Conservation (phyloP, 805 yeast genomes). For the Lipomyces kockii region DNA sequence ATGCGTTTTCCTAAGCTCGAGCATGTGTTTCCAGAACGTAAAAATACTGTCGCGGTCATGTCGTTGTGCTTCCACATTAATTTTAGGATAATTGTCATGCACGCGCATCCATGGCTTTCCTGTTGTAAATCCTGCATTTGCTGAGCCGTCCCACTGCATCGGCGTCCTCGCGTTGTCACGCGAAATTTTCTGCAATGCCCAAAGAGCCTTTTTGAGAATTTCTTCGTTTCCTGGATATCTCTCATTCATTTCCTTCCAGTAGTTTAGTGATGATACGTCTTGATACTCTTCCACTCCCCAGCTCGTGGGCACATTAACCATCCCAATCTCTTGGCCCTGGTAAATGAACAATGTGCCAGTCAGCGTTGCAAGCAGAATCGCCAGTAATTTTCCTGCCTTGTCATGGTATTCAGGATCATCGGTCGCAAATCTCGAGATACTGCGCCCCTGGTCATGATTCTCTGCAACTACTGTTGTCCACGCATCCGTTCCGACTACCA, state of each 20-base stretch:
- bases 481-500: conserved; percentile 50
- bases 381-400: conserved; percentile 55
- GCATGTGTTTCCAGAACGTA: conserved; percentile 53
- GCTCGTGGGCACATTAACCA: conserved; percentile 53
- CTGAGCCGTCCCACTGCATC: conserved; percentile 55
- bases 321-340: conserved; percentile 67
- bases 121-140: conserved; percentile 50
- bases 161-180: conserved; percentile 60
- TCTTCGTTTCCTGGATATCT: neutral
- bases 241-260: conserved; percentile 4
- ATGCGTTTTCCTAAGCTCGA: conserved; percentile 52
- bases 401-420: conserved; percentile 46
- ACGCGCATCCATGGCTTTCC: conserved; percentile 57
- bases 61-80: conserved; percentile 58
- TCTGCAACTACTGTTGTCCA: conserved; percentile 61
- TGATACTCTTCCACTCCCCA: conserved; percentile 62
- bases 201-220: neutral
- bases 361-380: conserved; percentile 53
- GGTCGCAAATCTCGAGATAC: conserved; percentile 58
- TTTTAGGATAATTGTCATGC: conserved; percentile 54
- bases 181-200: conserved; percentile 47
- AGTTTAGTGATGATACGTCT: conserved; percentile 48
- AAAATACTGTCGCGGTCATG: conserved; percentile 54
- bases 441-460: conserved; percentile 65
- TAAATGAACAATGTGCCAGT: conserved; percentile 62